Evolutionary conservation across 176 grass and related monocot species (phyloP), one percentile per base, ranked within the genome.

Genomic region (Carex littledalei): DNA sequence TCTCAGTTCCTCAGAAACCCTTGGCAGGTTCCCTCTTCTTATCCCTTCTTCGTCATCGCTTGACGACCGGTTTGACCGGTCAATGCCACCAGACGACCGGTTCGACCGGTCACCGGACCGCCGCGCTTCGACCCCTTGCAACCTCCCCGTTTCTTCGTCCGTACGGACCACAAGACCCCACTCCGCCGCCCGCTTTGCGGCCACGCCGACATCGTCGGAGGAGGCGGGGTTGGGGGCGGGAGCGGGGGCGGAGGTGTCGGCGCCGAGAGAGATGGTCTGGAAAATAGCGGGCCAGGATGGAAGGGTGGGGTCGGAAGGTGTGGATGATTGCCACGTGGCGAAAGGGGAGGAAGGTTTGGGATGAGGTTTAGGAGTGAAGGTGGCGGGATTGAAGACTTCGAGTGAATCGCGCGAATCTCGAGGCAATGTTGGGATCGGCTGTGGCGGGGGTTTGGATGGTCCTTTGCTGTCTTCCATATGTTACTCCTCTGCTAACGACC

Each of bases 331-430:
- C 88, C 80, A 90, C 21, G 89, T 55, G 54, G 68, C 5, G 84
- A 68, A 65, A 59, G 80, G 63, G 24, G 70, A 56, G 41, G 76
- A 79, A 21, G 79, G 79, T 6, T 81, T 63, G 11, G 79, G 79
- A 45, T 52, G 32, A 14, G 89, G 20, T 8, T 69, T 41, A 8
- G 83, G 39, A 15, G 75, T 0, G 63, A 68, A 15, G 45, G 81
- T 47, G 17, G 75, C 64, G 56, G 95, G 91, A 80, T 91, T 91
- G 87, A 97, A 97, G 20, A 97, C 92, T 68, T 97, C 95, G 8
- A 97, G 89, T 11, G 95, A 97, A 0, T 92, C 95, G 0, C 95
- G 95, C 18, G 92, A 94, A 71, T 97, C 95, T n/a, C 95, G 95
- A 1, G 91, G 84, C 6, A 94, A 82, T 8, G 58, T 18, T 5